Evolutionary conservation across 1,139 yeast genomes (phyloP), one percentile per base, ranked within the genome.

Genomic region (Taiozyma sp.): DNA sequence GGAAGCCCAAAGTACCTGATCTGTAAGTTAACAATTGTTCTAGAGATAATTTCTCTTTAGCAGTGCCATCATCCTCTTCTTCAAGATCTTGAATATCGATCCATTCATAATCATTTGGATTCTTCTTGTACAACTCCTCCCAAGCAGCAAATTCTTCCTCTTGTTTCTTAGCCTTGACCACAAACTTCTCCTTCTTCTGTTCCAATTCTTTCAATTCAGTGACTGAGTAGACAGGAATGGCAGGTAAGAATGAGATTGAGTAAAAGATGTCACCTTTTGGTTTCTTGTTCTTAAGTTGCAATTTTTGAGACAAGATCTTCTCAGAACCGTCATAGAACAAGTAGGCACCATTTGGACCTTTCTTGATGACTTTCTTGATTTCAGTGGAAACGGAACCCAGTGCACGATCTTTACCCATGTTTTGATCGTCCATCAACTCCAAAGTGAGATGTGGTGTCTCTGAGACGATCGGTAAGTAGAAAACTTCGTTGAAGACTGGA

Each of bases 381-480:
- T 79, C 71, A 39, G 85, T 66, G 32, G 80, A 76, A 43, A 79
- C 74, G 6, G 78, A 68, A 26, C 93, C 95, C 58, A 86, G 71
- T 1, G 77, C 63, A 63, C 90, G 76, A 64, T 85, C 90, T 52
- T 80, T 76, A 26, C 79, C 80, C 49, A 79, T 76, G 24, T 75
- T 73, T 65, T 85, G 89, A 49, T 79, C 82, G 67, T 86, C 93
- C 77, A 79, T 76, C 47, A 83, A 68, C 56, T 81, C 80, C 44
- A 86, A 62, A 48, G 78, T 69, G 51, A 83, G 67, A 56, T 75
- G 81, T 65, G 84, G 88, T 62, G 77, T 78, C 52, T 76, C 81
- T 48, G 84, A 80, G n/a, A 75, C 66, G 49, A 85, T 73, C 10
- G 93, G 88, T 50, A 85, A 65, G 63, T 77, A 85, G 47, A 74